phyloP scores from a whole-genome alignment of 1,139 yeast species.

The Yamadazyma siamensis region DNA sequence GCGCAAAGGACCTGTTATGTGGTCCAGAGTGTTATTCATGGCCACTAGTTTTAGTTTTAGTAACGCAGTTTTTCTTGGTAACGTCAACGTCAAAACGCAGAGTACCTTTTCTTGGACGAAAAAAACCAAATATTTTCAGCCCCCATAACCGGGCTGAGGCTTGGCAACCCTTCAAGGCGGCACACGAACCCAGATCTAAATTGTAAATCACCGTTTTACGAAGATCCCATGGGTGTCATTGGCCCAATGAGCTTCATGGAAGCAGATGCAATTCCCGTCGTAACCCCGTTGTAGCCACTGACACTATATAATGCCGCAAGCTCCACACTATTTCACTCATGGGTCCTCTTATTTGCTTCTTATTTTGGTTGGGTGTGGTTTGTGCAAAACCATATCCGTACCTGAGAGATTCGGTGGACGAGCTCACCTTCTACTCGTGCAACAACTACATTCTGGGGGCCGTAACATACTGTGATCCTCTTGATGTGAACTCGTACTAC shows the following conservation, averaged over 20 bases:
- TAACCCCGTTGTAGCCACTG: background rate
- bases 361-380: background rate
- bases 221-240: no score
- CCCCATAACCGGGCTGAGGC: no score
- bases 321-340: background rate
- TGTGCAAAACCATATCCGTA: background rate
- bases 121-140: no score
- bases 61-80: no score
- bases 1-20: no score
- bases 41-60: no score
- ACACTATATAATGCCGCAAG: background rate
- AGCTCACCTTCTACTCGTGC: conserved; percentile 17
- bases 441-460: conserved; percentile 9
- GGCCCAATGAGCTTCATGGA: background rate
- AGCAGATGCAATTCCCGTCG: background rate
- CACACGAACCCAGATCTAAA: no score
- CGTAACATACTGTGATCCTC: conserved; percentile 8
- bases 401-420: conserved; percentile 1
- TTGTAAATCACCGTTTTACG: no score
- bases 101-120: no score
- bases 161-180: no score
- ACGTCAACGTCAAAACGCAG: no score
- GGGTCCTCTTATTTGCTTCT: background rate
- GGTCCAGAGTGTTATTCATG: no score
- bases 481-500: conserved; percentile 1